Evolutionary conservation across 2,329 filamentous ascomycete species (phyloP), one percentile per base, ranked within the genome.

Genomic region (Colletotrichum brevisporum): DNA sequence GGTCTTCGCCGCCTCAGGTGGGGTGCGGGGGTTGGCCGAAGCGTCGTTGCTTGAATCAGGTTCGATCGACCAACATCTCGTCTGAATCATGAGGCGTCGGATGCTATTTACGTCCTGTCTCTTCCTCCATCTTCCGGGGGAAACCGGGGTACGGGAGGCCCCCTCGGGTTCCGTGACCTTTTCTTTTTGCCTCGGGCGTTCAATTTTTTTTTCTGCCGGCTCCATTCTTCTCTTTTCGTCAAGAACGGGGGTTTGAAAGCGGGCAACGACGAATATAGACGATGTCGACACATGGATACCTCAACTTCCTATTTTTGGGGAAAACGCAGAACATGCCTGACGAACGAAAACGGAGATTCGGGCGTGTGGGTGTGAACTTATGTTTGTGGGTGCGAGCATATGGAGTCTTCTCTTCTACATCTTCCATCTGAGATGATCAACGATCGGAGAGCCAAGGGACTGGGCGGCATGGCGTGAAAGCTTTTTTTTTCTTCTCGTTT

Each of bases 1-100:
- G 85, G 87, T 16, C 77, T 90, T 65, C 82, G 83, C 70, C 81
- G 85, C 67, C 83, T 90, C 71, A 81, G 84, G 53, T 90, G 88
- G 87, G 85, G 86, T 12, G 76, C 77, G 2, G 82, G 80, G 10
- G 82, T 88, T 61, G 83, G 83, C 8, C 83, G 80, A 74, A 87
- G 84, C 73, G 83, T 88, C 48, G 80, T 83, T 47, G 86, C 87
- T 61, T 85, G 57, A 70, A 70, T 57, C 26, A 58, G 59, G 31
- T 41, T 57, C 54, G 26, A 66, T 58, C 61, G 6, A 51, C n/a
- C 9, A 56, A 50, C 50, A 48, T 18, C n/a, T 41, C 26, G 31
- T 57, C 65, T 61, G 65, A 61, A 67, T 69, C 63, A 69, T 52
- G 26, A 56, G 53, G 55, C 43, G 67, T 69, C 63, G 45, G 55